Percentiles rank a stretch among this genome's conserved stretches.
phyloP scores from a whole-genome alignment of 2,329 filamentous ascomycete genomes.

The Fusarium sp. region DNA sequence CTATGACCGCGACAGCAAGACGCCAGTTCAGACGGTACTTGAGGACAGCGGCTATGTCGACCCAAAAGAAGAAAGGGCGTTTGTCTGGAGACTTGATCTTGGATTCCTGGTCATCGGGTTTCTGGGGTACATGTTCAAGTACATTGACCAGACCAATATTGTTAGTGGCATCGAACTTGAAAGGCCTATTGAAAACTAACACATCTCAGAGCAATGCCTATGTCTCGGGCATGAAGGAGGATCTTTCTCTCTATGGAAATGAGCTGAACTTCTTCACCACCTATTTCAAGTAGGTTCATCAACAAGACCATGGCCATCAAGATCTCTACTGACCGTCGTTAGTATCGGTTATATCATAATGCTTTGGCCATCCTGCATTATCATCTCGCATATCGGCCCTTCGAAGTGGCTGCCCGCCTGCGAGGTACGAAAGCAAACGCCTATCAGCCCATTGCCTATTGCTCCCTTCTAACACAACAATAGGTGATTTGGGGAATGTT shows the following conservation, averaged over 20 bases:
- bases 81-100: slow-evolving; percentile 4
- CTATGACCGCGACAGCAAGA: not conserved
- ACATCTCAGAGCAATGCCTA: slow-evolving; percentile 7
- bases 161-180: not conserved
- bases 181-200: not conserved
- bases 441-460: not conserved
- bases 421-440: not conserved
- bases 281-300: not conserved
- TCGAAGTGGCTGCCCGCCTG: slow-evolving; percentile 16
- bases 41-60: not conserved
- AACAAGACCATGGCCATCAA: too few relatives aligned
- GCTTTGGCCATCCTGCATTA: slow-evolving; percentile 19
- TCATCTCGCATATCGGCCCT: slow-evolving; percentile 20
- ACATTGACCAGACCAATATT: slow-evolving; percentile 25
- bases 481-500: not conserved
- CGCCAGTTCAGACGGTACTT: not conserved
- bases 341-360: slow-evolving; percentile 25
- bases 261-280: slow-evolving; percentile 23
- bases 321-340: not conserved
- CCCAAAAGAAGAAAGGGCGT: not conserved
- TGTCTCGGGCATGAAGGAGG: slow-evolving; percentile 21
- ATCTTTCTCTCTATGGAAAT: slow-evolving; percentile 10
- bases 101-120: slow-evolving; percentile 9
- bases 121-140: slow-evolving; percentile 25
- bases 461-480: not conserved